Evolutionary conservation across 2,329 filamentous ascomycete genomes (phyloP), one percentile per base, ranked within the genome.

Genomic region (Fusarium palustre): DNA sequence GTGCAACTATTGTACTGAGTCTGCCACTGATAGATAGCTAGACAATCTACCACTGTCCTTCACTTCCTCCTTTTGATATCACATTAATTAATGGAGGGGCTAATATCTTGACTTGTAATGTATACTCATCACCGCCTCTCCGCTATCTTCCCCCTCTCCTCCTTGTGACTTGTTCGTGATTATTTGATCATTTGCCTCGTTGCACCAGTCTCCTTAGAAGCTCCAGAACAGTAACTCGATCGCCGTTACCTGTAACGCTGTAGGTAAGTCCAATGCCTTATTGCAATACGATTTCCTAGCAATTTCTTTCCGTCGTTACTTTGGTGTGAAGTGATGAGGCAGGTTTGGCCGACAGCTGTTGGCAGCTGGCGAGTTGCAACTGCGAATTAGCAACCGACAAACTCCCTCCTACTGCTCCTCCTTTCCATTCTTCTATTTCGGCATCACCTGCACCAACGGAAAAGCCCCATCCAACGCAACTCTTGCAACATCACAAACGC

Each of bases 321-420:
- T 55, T 24, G 36, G 41, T 55, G 41, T 24, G 34, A 55, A 15
- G 39, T 62, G 43, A 52, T 59, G 48, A 45, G 36, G 60, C 30
- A 65, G 45, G 50, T 64, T 57, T 64, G 67, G 22, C 45, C 52
- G 52, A 38, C 64, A 70, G 67, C 39, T 65, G 64, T 45, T 53
- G 53, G 58, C 67, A 65, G 41, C 64, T 45, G 54, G 48, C 33
- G n/a, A 50, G 16, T 28, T 50, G 33, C 33, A 50, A 39, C 48
- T 50, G 48, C 33, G 28, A 20, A 39, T 15, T 36, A 24, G 48
- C 55, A 30, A 30, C 28, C 10, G 28, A 11, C 28, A 67, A 66
- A 68, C 31, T 53, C 42, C 34, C 46, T 36, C 28, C 39, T 50
- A 31, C 42, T 60, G n/a, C 18, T 33, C 34, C n/a, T 52, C 36